Evolutionary conservation across 148 eudicot genomes (phyloP), one percentile per base, ranked within the genome.

Genomic region (Salicornia ramosissima): DNA sequence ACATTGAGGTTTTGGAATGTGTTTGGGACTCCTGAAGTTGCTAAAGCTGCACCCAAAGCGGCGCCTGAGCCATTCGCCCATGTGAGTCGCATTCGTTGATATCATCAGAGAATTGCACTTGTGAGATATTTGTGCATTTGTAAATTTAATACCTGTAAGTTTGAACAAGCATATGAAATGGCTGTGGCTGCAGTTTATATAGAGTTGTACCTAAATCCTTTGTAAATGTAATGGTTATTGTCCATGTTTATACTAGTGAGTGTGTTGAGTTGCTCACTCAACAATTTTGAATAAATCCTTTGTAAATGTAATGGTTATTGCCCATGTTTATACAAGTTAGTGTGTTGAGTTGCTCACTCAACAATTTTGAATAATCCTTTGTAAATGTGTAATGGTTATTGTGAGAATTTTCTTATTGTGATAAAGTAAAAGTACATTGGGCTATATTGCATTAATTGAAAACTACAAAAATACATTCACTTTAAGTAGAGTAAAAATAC

Each of bases 1-100:
- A 93, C 90, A 6, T 74, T 88, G 63, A 79, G 95, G 64, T 90
- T 93, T 40, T 90, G 96, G 98, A 90, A 90, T 70, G 89, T 87
- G 30, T 90, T 93, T 72, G 98, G 95, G 28, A 82, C 88, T 26
- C 96, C 96, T 56, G 95, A 90, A 82, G 90, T 73, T 45, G 87
- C 98, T 29, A 92, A 93, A 76, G 80, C 96, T 31, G 83, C 92
- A 63, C 88, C 83, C 0, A 90, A 90, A 69, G 71, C 90, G 5
- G 69, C 78, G 21, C 75, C 88, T 2, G 89, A 88, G 76, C 96
- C 92, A 10, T 90, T 93, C 72, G 86, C 92, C 55, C 75, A 87
- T 80, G 64, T 88, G 74, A 86, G 77, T 66, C 95, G 87, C 71
- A 89, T 89, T 55, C 88, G 98, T 24, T 89, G 69, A 85, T 26